Percentiles rank a stretch among this genome's conserved stretches.
Conservation (phyloP, 441 rosid genomes). For the Pelargonium citronellum region DNA sequence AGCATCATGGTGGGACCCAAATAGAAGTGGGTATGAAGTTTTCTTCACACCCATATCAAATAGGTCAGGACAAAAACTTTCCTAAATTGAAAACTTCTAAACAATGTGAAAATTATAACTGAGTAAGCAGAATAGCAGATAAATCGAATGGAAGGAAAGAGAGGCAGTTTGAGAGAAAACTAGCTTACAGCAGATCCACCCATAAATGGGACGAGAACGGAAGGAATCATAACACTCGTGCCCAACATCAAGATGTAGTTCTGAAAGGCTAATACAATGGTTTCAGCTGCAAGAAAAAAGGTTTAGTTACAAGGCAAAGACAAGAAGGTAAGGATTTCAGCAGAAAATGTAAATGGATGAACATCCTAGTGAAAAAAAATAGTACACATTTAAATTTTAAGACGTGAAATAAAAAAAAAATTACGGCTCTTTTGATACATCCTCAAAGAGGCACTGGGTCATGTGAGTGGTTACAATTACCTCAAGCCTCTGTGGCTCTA, state of each 20-base stretch:
- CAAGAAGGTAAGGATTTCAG: conserved; percentile 14
- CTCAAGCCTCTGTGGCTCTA: no score
- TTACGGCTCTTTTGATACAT: neutral
- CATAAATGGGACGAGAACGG: conserved; percentile 58
- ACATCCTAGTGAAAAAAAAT: neutral
- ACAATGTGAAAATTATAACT: conserved; percentile 6
- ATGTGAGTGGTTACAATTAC: no score
- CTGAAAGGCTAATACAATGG: conserved; percentile 58
- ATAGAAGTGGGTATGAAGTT: conserved; percentile 8
- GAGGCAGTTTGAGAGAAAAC: conserved; percentile 6
- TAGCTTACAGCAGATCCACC: conserved; percentile 58
- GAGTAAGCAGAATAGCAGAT: neutral
- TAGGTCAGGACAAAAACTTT: neutral
- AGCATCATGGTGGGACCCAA: conserved; percentile 5
- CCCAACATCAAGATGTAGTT: conserved; percentile 69
- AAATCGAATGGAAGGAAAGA: neutral
- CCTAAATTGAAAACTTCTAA: neutral
- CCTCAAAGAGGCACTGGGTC: neutral
- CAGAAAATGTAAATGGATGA: neutral
- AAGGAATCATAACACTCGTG: conserved; percentile 62
- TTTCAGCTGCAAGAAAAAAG: conserved; percentile 54
- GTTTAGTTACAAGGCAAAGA: conserved; percentile 10
- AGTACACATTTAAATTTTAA: neutral
- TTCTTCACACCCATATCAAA: neutral
- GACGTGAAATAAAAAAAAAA: neutral